phyloP scores from a whole-genome alignment of 805 yeast species.

The Nakazawaea ambrosiae region DNA sequence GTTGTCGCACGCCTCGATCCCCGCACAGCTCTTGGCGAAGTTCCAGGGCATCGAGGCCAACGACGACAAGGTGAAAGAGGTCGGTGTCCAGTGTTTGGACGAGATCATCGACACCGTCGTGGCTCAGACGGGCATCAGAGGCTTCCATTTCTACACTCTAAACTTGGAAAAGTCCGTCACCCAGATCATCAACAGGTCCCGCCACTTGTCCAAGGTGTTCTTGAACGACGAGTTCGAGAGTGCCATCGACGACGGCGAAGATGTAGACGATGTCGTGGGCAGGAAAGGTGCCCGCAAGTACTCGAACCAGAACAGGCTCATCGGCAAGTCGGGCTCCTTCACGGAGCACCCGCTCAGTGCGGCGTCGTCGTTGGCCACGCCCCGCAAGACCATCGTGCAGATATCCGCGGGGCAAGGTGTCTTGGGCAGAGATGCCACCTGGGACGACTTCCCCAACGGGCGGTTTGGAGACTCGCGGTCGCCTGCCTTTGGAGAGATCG shows the following conservation, averaged over 20 bases:
- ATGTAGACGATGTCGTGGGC: constrained; percentile 16
- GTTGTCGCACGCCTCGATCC: constrained; percentile 81
- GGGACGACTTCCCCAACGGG: constrained; percentile 98
- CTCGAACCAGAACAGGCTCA: constrained; percentile 21
- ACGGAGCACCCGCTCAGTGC: constrained; percentile 3
- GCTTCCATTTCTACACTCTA: constrained; percentile 88
- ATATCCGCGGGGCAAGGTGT: constrained; percentile 82
- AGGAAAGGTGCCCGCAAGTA: constrained; percentile 13
- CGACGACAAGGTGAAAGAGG: constrained; percentile 70
- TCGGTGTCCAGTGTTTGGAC: constrained; percentile 71
- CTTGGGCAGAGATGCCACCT: constrained; percentile 81
- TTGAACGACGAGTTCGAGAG: constrained; percentile 29
- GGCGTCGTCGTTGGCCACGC: constrained; percentile 14
- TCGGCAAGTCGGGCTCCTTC: constrained; percentile 16
- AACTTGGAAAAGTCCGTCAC: constrained; percentile 92
- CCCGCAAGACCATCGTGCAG: constrained; percentile 57
- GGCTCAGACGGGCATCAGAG: constrained; percentile 53
- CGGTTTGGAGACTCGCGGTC: constrained; percentile 92
- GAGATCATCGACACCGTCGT: constrained; percentile 57
- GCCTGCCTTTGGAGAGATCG: constrained; percentile 97
- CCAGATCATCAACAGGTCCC: constrained; percentile 62
- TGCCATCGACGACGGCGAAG: constrained; percentile 34
- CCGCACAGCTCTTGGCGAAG: constrained; percentile 40
- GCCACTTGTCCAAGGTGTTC: constrained; percentile 42
- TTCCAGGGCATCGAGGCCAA: constrained; percentile 61